These are phyloP conservation scores for Amaranthus tricolor DNA, from an alignment of 179 eudicot species.

Conservation along the genomic window DNA sequence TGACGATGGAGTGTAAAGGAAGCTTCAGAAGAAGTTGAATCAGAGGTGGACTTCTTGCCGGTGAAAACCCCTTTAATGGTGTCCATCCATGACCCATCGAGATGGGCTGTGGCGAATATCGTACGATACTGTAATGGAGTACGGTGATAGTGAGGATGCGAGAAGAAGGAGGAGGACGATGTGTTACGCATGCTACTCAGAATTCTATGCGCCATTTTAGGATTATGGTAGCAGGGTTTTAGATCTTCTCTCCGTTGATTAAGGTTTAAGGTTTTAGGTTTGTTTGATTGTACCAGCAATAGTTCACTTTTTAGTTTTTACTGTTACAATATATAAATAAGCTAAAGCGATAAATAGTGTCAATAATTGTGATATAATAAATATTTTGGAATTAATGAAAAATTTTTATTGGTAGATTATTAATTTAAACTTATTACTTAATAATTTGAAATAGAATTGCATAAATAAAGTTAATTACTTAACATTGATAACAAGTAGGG, in stretches of 20 bases:
- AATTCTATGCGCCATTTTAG: constrained; percentile 24
- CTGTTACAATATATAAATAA: too few species aligned
- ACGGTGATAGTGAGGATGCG: constrained; percentile 18
- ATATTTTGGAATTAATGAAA: too few species aligned
- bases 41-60: constrained; percentile 44
- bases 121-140: constrained; percentile 42
- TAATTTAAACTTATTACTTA: too few species aligned
- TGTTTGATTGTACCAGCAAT: too few species aligned
- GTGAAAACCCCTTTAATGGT: constrained; percentile 65
- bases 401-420: too few species aligned
- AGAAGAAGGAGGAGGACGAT: constrained; percentile 14
- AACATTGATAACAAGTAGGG: too few species aligned
- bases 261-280: constrained; percentile 2
- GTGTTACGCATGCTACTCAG: constrained; percentile 16
- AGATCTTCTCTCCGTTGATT: not conserved
- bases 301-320: too few species aligned
- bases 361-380: too few species aligned
- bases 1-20: constrained; percentile 60
- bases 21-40: constrained; percentile 23
- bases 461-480: too few species aligned
- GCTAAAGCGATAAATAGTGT: too few species aligned
- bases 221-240: not conserved
- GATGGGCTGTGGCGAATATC: constrained; percentile 51
- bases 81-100: constrained; percentile 62
- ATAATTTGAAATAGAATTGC: too few species aligned